Evolutionary conservation across 257 asterid genomes (phyloP).

Genomic region (Ajuga chamaepitys): DNA sequence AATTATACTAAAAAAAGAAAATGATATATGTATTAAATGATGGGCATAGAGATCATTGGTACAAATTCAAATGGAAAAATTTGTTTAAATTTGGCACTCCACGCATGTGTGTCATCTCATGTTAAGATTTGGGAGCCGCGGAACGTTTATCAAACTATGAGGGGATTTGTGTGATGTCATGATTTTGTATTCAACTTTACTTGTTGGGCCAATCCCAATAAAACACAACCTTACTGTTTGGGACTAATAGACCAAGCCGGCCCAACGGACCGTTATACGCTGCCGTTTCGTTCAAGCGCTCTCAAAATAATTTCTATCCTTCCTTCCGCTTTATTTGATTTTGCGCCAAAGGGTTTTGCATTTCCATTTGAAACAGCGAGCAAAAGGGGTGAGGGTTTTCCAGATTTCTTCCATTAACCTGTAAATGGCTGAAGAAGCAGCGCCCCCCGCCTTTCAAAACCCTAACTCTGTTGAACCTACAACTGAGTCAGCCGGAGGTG

Average conservation of each 20-base stretch:
- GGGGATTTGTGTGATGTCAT: no score
- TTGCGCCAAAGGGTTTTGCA: constrained; percentile 29
- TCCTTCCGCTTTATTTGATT: neutral
- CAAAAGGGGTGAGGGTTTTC: constrained; percentile 1
- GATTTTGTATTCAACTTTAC: no score
- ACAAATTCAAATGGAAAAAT: no score
- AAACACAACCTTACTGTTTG: no score
- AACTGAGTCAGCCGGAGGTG: constrained; percentile 31
- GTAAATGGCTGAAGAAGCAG: constrained; percentile 57
- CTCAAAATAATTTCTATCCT: neutral
- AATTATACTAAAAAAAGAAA: no score
- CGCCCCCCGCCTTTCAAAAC: constrained; percentile 22
- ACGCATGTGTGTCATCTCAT: no score
- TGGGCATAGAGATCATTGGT: no score
- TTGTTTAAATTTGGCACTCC: no score
- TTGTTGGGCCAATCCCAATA: neutral
- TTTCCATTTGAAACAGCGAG: constrained; percentile 8
- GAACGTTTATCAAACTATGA: no score
- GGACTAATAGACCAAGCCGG: neutral
- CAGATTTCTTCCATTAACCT: neutral
- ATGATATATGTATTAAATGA: no score
- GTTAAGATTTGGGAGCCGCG: no score
- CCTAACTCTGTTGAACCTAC: constrained; percentile 61
- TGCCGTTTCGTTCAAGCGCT: neutral
- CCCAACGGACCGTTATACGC: neutral